Evolutionary conservation across 345 rosid species (phyloP), one percentile per base, ranked within the genome.

Genomic region (Diplotaxis tenuifolia): DNA sequence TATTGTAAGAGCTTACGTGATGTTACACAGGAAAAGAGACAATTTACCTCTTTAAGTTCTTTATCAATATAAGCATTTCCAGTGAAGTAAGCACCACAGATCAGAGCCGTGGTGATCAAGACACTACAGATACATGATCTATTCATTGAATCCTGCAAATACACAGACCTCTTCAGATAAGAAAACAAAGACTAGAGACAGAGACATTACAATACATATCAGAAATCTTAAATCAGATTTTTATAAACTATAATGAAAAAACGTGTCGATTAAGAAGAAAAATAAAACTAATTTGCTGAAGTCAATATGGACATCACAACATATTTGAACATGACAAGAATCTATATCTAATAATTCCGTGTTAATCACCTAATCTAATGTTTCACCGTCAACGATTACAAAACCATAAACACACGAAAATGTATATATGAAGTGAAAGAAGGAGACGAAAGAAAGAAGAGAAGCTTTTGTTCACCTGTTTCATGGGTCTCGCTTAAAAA

Each of bases 71-170:
- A 79, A 47, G 86, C 81, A 74, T 80, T 60, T 40, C 88, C 75
- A 49, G 88, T 65, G 79, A 89, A 85, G 83, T 84, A 93, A 68
- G 83, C 89, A 45, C 85, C 82, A 52, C 81, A 86, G 10, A 89
- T 62, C 61, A 93, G 76, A 59, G 86, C 68, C 65, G 82, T 78
- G 1, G 80, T 72, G 21, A 85, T 11, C 16, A 88, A 79, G 45
- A 86, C 55, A 64, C 82, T 85, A 71, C 81, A 85, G 55, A 92
- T 73, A 75, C 87, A 86, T 28, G 92, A 79, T 65, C 86, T 83
- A 70, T 77, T 75, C 83, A 80, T 85, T 1, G 84, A 67, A 68
- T 82, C 83, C 18, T 82, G 82, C 31, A 75, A 80, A 16, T 68
- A 21, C 29, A 1, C 50, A 62, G 47, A 38, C 16, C 7, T 54